A percentile compares a stretch with the other conserved stretches of the same genome.
Evolutionary conservation across 2,329 filamentous ascomycete species (phyloP).

Genomic region (Pseudogymnoascus sp.): DNA sequence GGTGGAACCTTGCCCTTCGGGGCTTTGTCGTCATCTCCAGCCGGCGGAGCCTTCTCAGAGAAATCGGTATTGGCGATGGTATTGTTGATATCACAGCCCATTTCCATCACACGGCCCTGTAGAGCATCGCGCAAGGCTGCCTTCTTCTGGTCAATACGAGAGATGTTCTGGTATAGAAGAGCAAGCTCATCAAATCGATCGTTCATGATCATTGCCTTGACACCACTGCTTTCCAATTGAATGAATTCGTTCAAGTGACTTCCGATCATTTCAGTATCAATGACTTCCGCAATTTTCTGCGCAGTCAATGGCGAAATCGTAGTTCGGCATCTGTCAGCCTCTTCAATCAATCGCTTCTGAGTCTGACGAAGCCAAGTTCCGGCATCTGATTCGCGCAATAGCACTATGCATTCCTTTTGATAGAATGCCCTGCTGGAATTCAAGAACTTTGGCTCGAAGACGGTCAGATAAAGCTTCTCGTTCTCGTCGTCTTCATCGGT

Average conservation of each 20-base stretch:
- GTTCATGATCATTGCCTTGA: constrained; percentile 86
- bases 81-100: constrained; percentile 78
- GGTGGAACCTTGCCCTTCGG: constrained; percentile 40
- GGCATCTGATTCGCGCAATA: constrained; percentile 72
- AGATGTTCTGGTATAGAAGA: constrained; percentile 73
- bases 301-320: constrained; percentile 64
- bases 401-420: constrained; percentile 58
- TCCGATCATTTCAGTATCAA: constrained; percentile 73
- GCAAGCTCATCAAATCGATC: constrained; percentile 69
- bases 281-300: constrained; percentile 63
- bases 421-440: constrained; percentile 67
- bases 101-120: constrained; percentile 64
- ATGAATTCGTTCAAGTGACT: constrained; percentile 74
- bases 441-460: constrained; percentile 75
- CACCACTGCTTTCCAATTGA: constrained; percentile 72
- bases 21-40: constrained; percentile 39
- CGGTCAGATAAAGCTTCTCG: constrained; percentile 72
- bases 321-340: constrained; percentile 72
- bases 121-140: constrained; percentile 59
- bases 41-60: constrained; percentile 28
- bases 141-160: constrained; percentile 68
- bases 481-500: constrained; percentile 67
- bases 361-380: constrained; percentile 73
- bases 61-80: constrained; percentile 47
- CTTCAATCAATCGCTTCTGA: constrained; percentile 65